phyloP scores from a whole-genome alignment of 129 eudicot genomes.

The Flaveria sonorensis region DNA sequence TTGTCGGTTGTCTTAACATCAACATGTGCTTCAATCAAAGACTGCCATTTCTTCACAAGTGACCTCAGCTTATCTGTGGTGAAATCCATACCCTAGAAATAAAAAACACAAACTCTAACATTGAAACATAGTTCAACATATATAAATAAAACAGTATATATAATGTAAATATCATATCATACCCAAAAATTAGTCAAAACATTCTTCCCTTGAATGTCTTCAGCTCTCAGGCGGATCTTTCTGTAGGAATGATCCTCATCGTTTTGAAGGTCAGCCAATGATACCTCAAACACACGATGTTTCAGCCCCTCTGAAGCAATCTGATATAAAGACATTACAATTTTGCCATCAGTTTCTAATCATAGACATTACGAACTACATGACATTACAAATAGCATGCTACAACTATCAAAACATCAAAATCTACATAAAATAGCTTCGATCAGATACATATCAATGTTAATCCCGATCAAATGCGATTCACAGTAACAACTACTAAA shows the following conservation, averaged over 20 bases:
- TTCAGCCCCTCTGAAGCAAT: conserved; percentile 82
- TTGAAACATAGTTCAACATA: background rate
- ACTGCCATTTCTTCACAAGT: conserved; percentile 61
- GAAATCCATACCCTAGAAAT: conserved; percentile 61
- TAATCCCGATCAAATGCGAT: background rate
- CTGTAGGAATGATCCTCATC: conserved; percentile 77
- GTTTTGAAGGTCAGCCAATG: conserved; percentile 68
- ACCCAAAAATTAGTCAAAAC: conserved; percentile 77
- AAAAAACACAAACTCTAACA: background rate
- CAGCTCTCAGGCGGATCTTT: conserved; percentile 70
- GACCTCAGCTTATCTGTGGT: conserved; percentile 74
- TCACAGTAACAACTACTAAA: background rate
- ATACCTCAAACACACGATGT: conserved; percentile 71
- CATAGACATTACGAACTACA: too few relatives aligned
- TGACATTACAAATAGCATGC: background rate
- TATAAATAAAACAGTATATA: background rate
- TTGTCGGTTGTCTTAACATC: conserved; percentile 77
- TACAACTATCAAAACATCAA: background rate
- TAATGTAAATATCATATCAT: background rate
- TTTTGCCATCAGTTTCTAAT: background rate
- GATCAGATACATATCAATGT: background rate
- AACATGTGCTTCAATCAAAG: conserved; percentile 75
- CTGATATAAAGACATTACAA: conserved; percentile 24
- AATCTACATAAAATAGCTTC: background rate
- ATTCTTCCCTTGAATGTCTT: conserved; percentile 72